phyloP scores from a whole-genome alignment of 768 basidiomycete genomes.

The Mycena kentingensis region DNA sequence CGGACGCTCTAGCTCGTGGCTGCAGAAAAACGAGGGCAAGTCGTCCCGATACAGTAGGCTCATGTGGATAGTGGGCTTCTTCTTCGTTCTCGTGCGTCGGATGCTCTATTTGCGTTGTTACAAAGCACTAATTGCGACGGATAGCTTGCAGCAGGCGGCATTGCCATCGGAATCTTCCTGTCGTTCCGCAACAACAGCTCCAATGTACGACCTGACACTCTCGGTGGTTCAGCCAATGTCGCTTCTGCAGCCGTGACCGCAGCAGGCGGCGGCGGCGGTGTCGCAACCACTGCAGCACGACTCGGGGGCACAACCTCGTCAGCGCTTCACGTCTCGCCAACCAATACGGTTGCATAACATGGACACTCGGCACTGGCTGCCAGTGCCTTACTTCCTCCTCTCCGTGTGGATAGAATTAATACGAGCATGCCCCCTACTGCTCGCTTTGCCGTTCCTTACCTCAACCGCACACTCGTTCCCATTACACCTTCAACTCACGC shows the following conservation, averaged over 20 bases:
- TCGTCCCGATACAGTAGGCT: constrained; percentile 6
- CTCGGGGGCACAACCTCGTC: neutral
- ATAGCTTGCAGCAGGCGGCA: constrained; percentile 19
- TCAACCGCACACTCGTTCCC: too few species aligned
- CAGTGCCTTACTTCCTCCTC: neutral
- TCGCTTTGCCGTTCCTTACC: neutral
- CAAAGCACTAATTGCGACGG: neutral
- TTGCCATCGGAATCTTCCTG: constrained; percentile 16
- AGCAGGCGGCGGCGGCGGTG: neutral
- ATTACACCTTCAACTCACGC: neutral
- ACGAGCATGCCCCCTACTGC: neutral
- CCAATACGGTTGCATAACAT: constrained; percentile 14
- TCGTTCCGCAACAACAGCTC: constrained; percentile 13
- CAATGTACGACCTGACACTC: constrained; percentile 2
- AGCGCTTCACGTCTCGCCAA: constrained; percentile 14
- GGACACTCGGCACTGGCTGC: neutral
- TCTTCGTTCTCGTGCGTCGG: constrained; percentile 18
- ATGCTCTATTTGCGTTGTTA: neutral
- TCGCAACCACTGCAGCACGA: neutral
- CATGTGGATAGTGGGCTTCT: constrained; percentile 15
- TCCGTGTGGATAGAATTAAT: too few species aligned
- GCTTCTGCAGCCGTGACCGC: neutral
- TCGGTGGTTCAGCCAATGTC: constrained; percentile 14
- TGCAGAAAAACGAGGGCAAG: constrained; percentile 18
- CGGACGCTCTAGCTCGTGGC: constrained; percentile 10